These are phyloP conservation scores for Tulasnella calospora DNA, from an alignment of 768 basidiomycete genomes.

Conservation along the genomic window DNA sequence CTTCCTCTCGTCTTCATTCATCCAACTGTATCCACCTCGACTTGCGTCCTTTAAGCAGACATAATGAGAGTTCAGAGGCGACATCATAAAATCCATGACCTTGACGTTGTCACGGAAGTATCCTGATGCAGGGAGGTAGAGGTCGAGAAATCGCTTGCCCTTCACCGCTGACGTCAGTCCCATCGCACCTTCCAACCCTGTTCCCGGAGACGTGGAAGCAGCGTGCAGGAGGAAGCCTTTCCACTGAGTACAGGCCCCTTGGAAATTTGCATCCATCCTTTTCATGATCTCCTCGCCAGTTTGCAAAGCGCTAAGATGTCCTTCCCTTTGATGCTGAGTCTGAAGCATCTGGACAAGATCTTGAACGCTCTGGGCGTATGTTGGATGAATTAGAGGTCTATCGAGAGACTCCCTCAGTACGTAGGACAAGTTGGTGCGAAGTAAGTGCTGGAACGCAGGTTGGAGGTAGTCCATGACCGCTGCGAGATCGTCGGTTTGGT, in stretches of 20 bases:
- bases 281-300: not conserved
- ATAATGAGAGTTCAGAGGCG: constrained; percentile 10
- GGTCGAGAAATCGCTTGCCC: constrained; percentile 10
- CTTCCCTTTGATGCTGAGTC: not conserved
- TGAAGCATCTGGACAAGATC: not conserved
- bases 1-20: not conserved
- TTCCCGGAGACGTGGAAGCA: not conserved
- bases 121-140: not conserved
- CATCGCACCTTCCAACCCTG: not conserved
- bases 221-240: not conserved
- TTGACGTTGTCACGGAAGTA: constrained; percentile 6
- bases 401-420: not conserved
- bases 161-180: not conserved
- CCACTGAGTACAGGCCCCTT: not conserved
- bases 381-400: constrained; percentile 10
- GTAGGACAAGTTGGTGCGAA: constrained; percentile 2
- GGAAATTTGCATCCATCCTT: not conserved
- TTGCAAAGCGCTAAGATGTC: not conserved
- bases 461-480: constrained; percentile 4
- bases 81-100: constrained; percentile 1
- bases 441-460: constrained; percentile 11
- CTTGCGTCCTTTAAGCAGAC: constrained; percentile 4
- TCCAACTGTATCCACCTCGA: constrained; percentile 10
- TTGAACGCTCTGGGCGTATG: constrained; percentile 4
- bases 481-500: not conserved